phyloP scores from a whole-genome alignment of 2,329 filamentous ascomycete genomes.

The Cladophialophora bantiana region DNA sequence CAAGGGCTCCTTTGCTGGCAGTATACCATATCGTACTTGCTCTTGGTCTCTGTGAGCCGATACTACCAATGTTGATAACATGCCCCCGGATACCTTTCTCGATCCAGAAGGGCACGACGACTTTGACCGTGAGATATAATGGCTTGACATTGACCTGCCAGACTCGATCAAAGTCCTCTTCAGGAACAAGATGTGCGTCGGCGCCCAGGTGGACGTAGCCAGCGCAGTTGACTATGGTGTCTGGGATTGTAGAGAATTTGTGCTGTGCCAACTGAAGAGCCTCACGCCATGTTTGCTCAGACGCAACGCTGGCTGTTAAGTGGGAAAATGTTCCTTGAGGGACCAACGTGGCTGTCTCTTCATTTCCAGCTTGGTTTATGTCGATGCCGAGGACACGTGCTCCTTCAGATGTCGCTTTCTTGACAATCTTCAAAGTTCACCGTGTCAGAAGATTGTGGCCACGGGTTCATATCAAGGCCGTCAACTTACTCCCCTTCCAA shows the following conservation, averaged over 20 bases:
- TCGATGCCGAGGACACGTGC: neutral
- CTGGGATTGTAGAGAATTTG: neutral
- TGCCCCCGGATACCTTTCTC: too few species aligned
- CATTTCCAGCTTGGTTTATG: neutral
- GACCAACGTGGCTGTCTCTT: neutral
- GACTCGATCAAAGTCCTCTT: constrained; percentile 1
- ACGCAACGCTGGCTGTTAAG: neutral
- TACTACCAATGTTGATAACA: neutral
- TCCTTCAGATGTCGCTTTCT: neutral
- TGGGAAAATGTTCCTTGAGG: neutral
- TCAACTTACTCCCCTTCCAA: neutral
- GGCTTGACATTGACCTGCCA: constrained; percentile 4
- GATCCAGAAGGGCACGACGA: neutral
- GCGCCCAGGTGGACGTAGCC: constrained; percentile 1
- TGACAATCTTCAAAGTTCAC: neutral
- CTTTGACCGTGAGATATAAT: neutral
- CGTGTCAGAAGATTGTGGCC: neutral
- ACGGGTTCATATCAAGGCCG: too few species aligned
- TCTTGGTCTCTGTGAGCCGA: neutral
- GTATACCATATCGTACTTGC: neutral
- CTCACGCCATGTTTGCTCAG: neutral
- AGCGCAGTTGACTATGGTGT: neutral
- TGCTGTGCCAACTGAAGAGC: neutral
- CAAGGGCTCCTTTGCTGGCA: neutral
- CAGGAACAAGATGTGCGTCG: neutral